These are phyloP conservation scores for Phylloporus arenicola DNA, from an alignment of 768 basidiomycete species.

Conservation along the genomic window DNA sequence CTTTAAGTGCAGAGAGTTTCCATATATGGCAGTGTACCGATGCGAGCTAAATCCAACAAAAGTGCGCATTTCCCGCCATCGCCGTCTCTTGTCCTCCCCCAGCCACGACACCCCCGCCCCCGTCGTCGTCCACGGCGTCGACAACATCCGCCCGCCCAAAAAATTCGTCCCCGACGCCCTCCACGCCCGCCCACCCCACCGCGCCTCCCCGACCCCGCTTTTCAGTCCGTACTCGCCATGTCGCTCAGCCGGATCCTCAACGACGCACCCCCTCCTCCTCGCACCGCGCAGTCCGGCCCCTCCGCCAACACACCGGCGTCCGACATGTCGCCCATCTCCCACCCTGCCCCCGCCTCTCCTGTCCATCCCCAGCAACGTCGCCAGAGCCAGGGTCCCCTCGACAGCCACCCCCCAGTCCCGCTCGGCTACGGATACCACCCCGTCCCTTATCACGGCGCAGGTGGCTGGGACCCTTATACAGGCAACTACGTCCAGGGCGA, in stretches of 20 bases:
- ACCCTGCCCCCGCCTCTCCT: conserved; percentile 17
- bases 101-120: conserved; percentile 1
- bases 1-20: conserved; percentile 13
- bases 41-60: conserved; percentile 34
- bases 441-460: conserved; percentile 33
- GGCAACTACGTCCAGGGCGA: conserved; percentile 36
- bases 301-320: conserved; percentile 16
- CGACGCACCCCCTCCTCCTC: conserved; percentile 51
- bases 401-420: conserved; percentile 29
- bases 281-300: conserved; percentile 25
- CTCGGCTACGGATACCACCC: conserved; percentile 36
- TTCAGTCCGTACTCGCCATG: conserved; percentile 38
- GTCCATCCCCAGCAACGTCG: conserved; percentile 18
- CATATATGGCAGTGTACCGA: conserved; percentile 29
- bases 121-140: neutral
- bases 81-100: conserved; percentile 17
- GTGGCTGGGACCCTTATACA: conserved; percentile 36
- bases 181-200: neutral
- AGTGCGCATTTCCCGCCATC: conserved; percentile 32
- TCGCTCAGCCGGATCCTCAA: conserved; percentile 78
- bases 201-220: neutral
- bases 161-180: neutral
- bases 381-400: conserved; percentile 26
- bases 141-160: neutral
- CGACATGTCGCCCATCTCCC: conserved; percentile 22